phyloP scores from a whole-genome alignment of 345 rosid species.

The Syzygium aromaticum region DNA sequence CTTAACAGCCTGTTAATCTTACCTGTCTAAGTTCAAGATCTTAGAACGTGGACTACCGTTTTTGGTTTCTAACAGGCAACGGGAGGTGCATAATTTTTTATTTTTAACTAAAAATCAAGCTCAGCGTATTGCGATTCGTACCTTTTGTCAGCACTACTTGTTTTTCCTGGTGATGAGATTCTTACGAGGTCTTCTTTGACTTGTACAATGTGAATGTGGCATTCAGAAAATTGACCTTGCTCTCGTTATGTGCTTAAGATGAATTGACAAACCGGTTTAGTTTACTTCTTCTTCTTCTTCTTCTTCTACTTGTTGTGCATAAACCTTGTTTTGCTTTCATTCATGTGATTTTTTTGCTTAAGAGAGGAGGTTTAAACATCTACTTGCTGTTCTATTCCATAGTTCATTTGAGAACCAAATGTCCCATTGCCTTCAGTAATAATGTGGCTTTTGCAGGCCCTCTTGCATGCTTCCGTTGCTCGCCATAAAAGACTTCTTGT shows the following conservation, averaged over 20 bases:
- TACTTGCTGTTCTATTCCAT: neutral
- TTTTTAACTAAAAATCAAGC: neutral
- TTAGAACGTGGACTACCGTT: neutral
- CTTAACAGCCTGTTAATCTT: neutral
- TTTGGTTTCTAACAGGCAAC: neutral
- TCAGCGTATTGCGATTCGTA: fast-evolving
- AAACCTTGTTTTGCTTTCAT: neutral
- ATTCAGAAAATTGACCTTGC: neutral
- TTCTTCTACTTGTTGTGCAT: neutral
- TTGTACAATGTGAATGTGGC: neutral
- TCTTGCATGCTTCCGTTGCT: slow-evolving; percentile 87
- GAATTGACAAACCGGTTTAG: neutral
- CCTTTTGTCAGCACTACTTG: neutral
- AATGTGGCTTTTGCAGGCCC: slow-evolving; percentile 49
- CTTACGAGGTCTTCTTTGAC: neutral
- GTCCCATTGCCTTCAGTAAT: neutral
- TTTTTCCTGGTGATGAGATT: neutral
- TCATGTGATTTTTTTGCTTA: neutral
- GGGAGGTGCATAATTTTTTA: neutral
- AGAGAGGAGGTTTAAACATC: neutral
- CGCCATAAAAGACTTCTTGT: slow-evolving; percentile 63
- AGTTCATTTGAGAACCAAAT: neutral
- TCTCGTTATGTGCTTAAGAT: neutral
- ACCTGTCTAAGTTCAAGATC: neutral
- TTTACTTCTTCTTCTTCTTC: neutral